Evolutionary conservation across 2,329 filamentous ascomycete species (phyloP).

Genomic region (Fusarium subglutinans): DNA sequence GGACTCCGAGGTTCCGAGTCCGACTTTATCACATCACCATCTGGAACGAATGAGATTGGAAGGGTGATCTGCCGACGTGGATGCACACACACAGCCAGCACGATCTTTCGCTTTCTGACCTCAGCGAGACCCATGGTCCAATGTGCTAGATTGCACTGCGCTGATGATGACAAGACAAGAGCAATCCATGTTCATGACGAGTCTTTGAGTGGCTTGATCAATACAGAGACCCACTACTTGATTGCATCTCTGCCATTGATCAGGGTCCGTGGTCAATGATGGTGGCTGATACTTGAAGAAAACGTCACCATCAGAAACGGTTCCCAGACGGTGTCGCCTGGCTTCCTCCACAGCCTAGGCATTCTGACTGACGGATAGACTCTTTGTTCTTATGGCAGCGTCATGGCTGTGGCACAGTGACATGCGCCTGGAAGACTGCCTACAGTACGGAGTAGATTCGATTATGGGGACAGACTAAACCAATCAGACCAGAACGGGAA

Average conservation of each 20-base stretch:
- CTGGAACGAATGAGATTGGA: slow-evolving; percentile 28
- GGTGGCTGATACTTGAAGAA: slow-evolving; percentile 33
- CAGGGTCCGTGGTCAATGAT: slow-evolving; percentile 8
- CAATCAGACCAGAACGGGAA: slow-evolving; percentile 17
- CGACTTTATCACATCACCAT: background rate
- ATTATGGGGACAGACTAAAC: background rate
- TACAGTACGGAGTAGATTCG: slow-evolving; percentile 6
- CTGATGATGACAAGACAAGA: slow-evolving; percentile 7
- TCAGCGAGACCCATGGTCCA: slow-evolving; percentile 12
- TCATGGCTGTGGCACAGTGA: slow-evolving; percentile 40
- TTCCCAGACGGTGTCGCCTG: slow-evolving; percentile 18
- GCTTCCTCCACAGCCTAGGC: slow-evolving; percentile 1
- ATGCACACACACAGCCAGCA: slow-evolving; percentile 7
- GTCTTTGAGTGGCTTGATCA: background rate
- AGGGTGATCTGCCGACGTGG: slow-evolving; percentile 30
- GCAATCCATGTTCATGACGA: slow-evolving; percentile 1
- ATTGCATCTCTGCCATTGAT: slow-evolving; percentile 4
- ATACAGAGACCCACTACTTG: background rate
- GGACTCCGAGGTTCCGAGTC: slow-evolving; percentile 16
- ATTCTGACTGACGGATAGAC: background rate
- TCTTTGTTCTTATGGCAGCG: slow-evolving; percentile 12
- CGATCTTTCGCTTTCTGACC: slow-evolving; percentile 4
- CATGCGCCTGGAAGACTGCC: slow-evolving; percentile 6
- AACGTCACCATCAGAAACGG: slow-evolving; percentile 40
- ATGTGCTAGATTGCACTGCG: slow-evolving; percentile 2